Base-by-base conservation (phyloP, 768 basidiomycete genomes). In the Kwoniella heveanensis region DNA sequence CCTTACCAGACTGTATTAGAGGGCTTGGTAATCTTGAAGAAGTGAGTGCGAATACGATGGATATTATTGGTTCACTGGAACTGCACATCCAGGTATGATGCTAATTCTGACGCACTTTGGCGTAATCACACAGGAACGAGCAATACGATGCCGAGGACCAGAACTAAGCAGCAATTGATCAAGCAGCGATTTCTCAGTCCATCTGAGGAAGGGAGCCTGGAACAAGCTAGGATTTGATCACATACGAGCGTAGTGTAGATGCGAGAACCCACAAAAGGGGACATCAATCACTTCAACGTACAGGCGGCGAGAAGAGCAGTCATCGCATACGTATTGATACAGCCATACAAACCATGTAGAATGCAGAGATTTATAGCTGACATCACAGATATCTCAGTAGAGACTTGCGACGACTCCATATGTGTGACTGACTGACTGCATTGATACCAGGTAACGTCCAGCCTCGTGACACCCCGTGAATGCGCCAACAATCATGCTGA, bases 21-120 rank as follows among this genome's bases (percentile, higher is more conserved):
- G 81, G 93, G 93, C 62, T 89, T 96, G 71, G 90, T 94, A 39
- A 88, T 96, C 57, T 79, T 96, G 73, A 87, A 88, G 81, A 95
- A 94, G 85, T 95, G 93, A 79, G 91, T 90, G 59, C 90, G 19
- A n/a, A n/a, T n/a, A n/a, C n/a, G n/a, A n/a, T n/a, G n/a, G n/a
- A n/a, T n/a, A n/a, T n/a, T n/a, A n/a, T n/a, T n/a, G n/a, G n/a
- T n/a, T n/a, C n/a, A n/a, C n/a, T n/a, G n/a, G n/a, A n/a, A n/a
- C n/a, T n/a, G n/a, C n/a, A n/a, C n/a, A n/a, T n/a, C n/a, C 5
- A 6, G 27, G 30, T 5, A n/a, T 44, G 12, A 27, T 17, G 15
- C 51, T 27, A 36, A 54, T 26, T 21, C 52, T 44, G 22, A 24
- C 21, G 15, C 19, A 9, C 25, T 5, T 22, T n/a, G 6, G 54